Evolutionary conservation across 2,329 filamentous ascomycete genomes (phyloP), one percentile per base, ranked within the genome.

Genomic region (Trichothecium roseum): DNA sequence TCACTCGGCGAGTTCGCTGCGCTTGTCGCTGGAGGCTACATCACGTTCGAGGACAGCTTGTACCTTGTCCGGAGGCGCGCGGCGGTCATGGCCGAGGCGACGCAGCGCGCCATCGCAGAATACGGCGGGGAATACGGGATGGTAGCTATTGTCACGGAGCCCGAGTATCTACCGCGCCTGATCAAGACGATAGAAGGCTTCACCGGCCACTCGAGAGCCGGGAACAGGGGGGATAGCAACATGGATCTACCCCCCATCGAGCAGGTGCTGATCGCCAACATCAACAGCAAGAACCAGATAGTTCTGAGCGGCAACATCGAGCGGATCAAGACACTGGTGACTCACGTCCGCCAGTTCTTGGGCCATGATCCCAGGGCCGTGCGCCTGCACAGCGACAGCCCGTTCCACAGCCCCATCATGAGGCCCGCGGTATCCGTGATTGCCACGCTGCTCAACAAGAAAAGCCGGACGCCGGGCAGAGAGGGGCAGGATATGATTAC

Each of bases 251-350:
- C 84, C 14, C 76, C 85, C 4, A 86, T 93, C 37, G 75, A 91
- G 52, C 84, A 94, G 57, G 88, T 95, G 34, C 67, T 82, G 45
- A 87, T 96, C 47, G 89, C 87, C 40, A 95, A 96, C 59, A 78
- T 94, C 61, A 96, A 96, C 63, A 85, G 81, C 56, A 91, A 87
- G 63, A 94, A 94, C 54, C 89, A 96, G 62, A 94, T 96, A 49
- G 89, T 95, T 35, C 68, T 96, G 35, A 91, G 84, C 52, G 89
- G 89, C 26, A 89, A 79, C 57, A 80, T 95, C 36, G 79, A 81
- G 48, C 72, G 78, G 46, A 94, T 95, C 56, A 79, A 77, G 49
- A 81, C 79, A 38, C 74, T 95, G 14, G 65, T 95, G 36, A 78
- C 84, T 9, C 87, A 95, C 54, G 69, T 96, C 39, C 69, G 87